These are phyloP conservation scores for Amaranthus tricolor DNA, from an alignment of 179 eudicot genomes.

Conservation along the genomic window DNA sequence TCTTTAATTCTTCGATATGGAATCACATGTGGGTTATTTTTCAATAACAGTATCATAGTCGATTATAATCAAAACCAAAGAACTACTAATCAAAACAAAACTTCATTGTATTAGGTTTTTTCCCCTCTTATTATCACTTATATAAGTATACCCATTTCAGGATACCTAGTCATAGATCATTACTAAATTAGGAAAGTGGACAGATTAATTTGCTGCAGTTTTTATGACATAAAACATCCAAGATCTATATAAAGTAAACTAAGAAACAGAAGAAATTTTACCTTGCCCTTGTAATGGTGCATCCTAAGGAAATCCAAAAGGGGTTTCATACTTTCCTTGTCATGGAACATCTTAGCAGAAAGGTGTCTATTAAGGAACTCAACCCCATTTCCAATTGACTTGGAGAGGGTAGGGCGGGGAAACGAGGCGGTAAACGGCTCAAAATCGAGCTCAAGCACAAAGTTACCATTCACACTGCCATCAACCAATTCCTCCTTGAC, in stretches of 20 bases:
- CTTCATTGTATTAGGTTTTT: no score
- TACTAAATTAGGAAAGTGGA: background rate
- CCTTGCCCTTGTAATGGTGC: constrained; percentile 86
- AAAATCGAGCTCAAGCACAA: constrained; percentile 81
- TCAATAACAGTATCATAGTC: no score
- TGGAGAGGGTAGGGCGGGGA: constrained; percentile 82
- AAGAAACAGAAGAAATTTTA: constrained; percentile 16
- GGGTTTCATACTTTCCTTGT: constrained; percentile 85
- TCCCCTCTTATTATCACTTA: no score
- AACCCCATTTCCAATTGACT: constrained; percentile 89
- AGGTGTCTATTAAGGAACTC: constrained; percentile 92
- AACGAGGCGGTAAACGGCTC: constrained; percentile 73
- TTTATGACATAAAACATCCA: background rate
- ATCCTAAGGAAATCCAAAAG: constrained; percentile 73
- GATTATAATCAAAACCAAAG: no score
- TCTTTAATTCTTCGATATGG: no score
- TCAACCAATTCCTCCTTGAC: constrained; percentile 68
- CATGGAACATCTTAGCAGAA: constrained; percentile 96
- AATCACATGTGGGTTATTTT: no score
- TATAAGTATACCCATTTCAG: no score
- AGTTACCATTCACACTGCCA: constrained; percentile 62
- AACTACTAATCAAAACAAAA: no score
- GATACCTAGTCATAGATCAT: background rate
- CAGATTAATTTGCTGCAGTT: background rate
- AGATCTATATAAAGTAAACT: background rate